Conservation (phyloP, 495 filamentous ascomycete species). For the Aspergillus taichungensis region DNA sequence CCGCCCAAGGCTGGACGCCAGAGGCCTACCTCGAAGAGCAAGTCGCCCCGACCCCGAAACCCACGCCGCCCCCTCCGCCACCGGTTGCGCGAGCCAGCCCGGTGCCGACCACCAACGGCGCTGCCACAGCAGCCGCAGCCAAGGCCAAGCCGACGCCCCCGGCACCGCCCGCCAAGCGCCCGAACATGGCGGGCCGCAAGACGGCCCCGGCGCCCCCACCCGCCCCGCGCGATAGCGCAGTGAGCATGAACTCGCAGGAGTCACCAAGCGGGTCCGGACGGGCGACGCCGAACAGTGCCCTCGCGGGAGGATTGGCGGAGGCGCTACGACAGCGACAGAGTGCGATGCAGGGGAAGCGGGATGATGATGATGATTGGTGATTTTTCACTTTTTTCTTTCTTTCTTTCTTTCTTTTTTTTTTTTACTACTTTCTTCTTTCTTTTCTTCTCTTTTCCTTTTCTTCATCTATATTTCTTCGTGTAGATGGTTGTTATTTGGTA, state of each 20-base stretch:
- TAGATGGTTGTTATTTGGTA: constrained; percentile 1
- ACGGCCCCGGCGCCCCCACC: constrained; percentile 50
- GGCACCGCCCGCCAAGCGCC: constrained; percentile 81
- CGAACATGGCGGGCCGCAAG: constrained; percentile 56
- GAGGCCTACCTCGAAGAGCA: constrained; percentile 84
- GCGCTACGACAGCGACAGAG: constrained; percentile 66
- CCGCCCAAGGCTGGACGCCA: constrained; percentile 81
- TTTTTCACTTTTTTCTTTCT: constrained; percentile 5
- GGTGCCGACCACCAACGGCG: constrained; percentile 35
- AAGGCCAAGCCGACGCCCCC: constrained; percentile 68
- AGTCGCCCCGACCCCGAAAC: constrained; percentile 37
- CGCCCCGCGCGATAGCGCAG: constrained; percentile 60
- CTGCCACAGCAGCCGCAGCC: constrained; percentile 41
- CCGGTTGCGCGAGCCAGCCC: constrained; percentile 45
- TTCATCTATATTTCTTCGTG: constrained; percentile 1
- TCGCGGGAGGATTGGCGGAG: constrained; percentile 80
- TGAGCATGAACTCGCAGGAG: constrained; percentile 58
- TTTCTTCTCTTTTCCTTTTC: constrained; percentile 2
- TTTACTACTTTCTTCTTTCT: constrained; percentile 12
- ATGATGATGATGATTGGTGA: constrained; percentile 65
- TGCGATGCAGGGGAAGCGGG: constrained; percentile 54
- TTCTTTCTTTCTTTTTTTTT: constrained; percentile 20
- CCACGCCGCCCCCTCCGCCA: constrained; percentile 50
- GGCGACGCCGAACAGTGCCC: constrained; percentile 58
- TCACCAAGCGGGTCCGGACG: constrained; percentile 56